Conservation (phyloP, 495 filamentous ascomycete species). For the Lophiotrema nucula region DNA sequence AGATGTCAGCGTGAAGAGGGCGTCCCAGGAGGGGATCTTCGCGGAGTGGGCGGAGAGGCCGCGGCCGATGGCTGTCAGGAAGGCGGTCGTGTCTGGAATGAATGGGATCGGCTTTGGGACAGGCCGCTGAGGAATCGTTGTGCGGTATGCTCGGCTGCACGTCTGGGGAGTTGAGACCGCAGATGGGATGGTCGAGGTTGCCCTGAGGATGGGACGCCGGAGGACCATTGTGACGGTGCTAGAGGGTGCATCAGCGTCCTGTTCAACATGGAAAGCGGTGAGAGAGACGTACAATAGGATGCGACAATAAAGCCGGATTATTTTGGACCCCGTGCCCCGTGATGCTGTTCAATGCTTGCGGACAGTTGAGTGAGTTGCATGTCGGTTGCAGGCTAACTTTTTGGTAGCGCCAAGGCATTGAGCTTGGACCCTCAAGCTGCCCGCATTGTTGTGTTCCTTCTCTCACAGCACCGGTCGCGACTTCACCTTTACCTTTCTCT, state of each 20-base stretch:
- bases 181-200: not conserved
- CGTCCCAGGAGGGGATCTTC: slow-evolving; percentile 86
- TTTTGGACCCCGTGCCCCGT: no score
- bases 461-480: no score
- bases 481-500: no score
- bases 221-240: slow-evolving; percentile 27
- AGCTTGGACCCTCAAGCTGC: no score
- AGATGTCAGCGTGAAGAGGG: slow-evolving; percentile 77
- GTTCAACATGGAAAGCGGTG: not conserved
- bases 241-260: not conserved
- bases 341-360: no score
- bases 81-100: slow-evolving; percentile 81
- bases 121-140: slow-evolving; percentile 40
- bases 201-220: slow-evolving; percentile 24
- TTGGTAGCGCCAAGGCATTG: slow-evolving; percentile 22
- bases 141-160: slow-evolving; percentile 26
- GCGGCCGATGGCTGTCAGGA: slow-evolving; percentile 90
- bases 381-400: no score
- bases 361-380: no score
- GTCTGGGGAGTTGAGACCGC: slow-evolving; percentile 15
- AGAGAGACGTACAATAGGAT: no score
- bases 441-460: no score
- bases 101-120: slow-evolving; percentile 76
- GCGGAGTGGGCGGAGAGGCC: slow-evolving; percentile 71
- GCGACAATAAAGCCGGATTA: no score